Evolutionary conservation across 2,329 filamentous ascomycete genomes (phyloP), one percentile per base, ranked within the genome.

Genomic region (Alternaria sp.): DNA sequence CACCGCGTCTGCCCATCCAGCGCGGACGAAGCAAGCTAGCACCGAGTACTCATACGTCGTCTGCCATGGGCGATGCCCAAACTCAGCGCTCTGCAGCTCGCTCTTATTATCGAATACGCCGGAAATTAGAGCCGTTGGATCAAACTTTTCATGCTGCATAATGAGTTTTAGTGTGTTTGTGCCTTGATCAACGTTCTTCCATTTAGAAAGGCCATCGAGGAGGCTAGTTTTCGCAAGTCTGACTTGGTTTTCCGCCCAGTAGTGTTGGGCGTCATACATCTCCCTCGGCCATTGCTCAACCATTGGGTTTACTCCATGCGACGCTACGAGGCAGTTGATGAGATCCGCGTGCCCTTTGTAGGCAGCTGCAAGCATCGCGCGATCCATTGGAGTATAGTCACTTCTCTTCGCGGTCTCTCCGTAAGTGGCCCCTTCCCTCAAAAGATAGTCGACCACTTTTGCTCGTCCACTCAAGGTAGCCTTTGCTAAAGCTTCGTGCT

Each of bases 1-100:
- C 12, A 69, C 65, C 2, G 58, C 64, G 38, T 69, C 67, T 25
- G 67, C 65, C 65, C 65, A 69, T 22, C 67, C 67, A 48, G 63
- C 65, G 36, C 61, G 44, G 2, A 57, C 46, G 18, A 69, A 68
- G 44, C 67, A 68, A 28, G 65, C 53, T 22, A 69, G 52, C 8
- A 58, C 63, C 1, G 63, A 68, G 12, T 64, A 56, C 49, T 66
- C 65, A 27, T 69, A 69, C 12, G 65, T 69, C 1, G 58, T 69
- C 12, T 66, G 55, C 67, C 67, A 69, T 20, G 67, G 65, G n/a
- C 63, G 57, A 28, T 68, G 11, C 4, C 50, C 38, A 25, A 63
- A 64, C 22, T 61, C 61, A 4, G 62, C 60, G 16, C 54, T 54
- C 22, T 68, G 60, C 10, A 63, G n/a, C 28, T 69, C 67, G 25